These are phyloP conservation scores for Tympanopsis confertula DNA, from an alignment of 2,329 filamentous ascomycete genomes.

Conservation along the genomic window DNA sequence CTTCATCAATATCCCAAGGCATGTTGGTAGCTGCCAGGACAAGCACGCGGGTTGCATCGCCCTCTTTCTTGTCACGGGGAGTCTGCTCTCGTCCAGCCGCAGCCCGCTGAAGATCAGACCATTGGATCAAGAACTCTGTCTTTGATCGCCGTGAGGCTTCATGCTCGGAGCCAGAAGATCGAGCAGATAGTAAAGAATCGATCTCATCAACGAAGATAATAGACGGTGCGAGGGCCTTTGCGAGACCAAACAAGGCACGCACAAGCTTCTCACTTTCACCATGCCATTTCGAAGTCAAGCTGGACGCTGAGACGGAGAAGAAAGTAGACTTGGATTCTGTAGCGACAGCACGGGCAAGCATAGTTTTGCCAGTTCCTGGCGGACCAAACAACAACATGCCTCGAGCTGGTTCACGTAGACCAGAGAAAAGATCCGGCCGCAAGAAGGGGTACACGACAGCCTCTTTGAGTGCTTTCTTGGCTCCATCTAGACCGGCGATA, in stretches of 20 bases:
- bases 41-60: slow-evolving; percentile 77
- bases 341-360: slow-evolving; percentile 87
- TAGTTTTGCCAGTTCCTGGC: slow-evolving; percentile 96
- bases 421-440: slow-evolving; percentile 89
- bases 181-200: slow-evolving; percentile 77
- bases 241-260: slow-evolving; percentile 78
- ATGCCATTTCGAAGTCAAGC: slow-evolving; percentile 87
- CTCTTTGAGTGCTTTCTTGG: slow-evolving; percentile 86
- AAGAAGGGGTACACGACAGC: slow-evolving; percentile 95
- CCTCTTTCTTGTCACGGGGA: slow-evolving; percentile 55
- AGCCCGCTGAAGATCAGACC: slow-evolving; percentile 85
- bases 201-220: slow-evolving; percentile 99
- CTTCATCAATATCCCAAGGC: slow-evolving; percentile 96
- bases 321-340: slow-evolving; percentile 92
- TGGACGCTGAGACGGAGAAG: slow-evolving; percentile 92
- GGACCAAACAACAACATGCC: slow-evolving; percentile 95
- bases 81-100: slow-evolving; percentile 71
- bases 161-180: slow-evolving; percentile 75
- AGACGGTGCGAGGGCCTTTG: slow-evolving; percentile 76
- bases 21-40: slow-evolving; percentile 92
- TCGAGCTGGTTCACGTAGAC: slow-evolving; percentile 80
- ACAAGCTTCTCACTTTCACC: slow-evolving; percentile 96
- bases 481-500: slow-evolving; percentile 78
- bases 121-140: slow-evolving; percentile 95
- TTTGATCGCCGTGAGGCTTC: slow-evolving; percentile 91